Evolutionary conservation across 2,329 filamentous ascomycete species (phyloP).

Genomic region (Colletotrichum magnum): DNA sequence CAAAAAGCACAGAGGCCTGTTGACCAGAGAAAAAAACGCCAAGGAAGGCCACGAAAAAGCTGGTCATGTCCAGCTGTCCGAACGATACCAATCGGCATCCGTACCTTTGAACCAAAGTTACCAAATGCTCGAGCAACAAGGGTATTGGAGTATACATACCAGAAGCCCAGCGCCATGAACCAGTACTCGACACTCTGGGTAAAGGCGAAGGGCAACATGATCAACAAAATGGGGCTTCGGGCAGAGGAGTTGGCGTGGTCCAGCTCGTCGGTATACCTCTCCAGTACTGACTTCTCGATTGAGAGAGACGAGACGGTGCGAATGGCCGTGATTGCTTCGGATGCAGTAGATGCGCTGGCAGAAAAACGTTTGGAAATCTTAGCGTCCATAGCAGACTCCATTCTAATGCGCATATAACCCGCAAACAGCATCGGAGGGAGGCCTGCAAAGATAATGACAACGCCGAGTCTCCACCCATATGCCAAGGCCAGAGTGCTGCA

Average conservation of each 20-base stretch:
- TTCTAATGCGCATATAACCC: slow-evolving; percentile 59
- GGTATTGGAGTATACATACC: slow-evolving; percentile 47
- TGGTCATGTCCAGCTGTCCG: background rate
- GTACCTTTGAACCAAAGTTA: background rate
- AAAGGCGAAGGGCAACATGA: slow-evolving; percentile 46
- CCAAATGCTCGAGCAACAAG: background rate
- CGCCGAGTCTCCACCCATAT: slow-evolving; percentile 60
- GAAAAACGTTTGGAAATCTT: slow-evolving; percentile 53
- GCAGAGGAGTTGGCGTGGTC: slow-evolving; percentile 40
- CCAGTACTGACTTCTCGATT: slow-evolving; percentile 47
- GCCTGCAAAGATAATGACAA: slow-evolving; percentile 59
- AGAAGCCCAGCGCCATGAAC: slow-evolving; percentile 53
- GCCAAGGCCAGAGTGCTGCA: slow-evolving; percentile 56
- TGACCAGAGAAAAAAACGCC: slow-evolving; percentile 47
- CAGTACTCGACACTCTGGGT: slow-evolving; percentile 50
- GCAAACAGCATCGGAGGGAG: slow-evolving; percentile 56
- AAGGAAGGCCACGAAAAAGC: slow-evolving; percentile 49
- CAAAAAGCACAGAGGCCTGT: slow-evolving; percentile 7
- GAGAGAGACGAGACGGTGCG: slow-evolving; percentile 59
- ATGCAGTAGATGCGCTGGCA: slow-evolving; percentile 59
- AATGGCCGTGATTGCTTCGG: slow-evolving; percentile 61
- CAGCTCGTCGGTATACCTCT: slow-evolving; percentile 50
- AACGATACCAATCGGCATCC: background rate
- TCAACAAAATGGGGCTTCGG: slow-evolving; percentile 38
- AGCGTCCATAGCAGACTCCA: slow-evolving; percentile 57